These are phyloP conservation scores for Colletotrichum sp. DNA, from an alignment of 2,329 filamentous ascomycete species.

Conservation along the genomic window DNA sequence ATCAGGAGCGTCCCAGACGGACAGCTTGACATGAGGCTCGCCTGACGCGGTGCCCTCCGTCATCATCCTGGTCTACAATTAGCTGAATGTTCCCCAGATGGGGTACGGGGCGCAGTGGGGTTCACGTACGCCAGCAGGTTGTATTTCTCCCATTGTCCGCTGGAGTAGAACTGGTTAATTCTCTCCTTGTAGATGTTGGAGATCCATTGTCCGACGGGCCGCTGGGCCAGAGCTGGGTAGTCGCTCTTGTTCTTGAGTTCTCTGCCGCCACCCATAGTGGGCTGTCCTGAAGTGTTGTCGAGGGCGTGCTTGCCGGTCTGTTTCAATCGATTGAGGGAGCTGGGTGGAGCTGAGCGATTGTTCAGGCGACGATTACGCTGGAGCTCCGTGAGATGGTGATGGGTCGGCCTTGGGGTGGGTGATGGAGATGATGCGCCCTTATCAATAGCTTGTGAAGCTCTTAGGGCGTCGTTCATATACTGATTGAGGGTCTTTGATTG, in stretches of 20 bases:
- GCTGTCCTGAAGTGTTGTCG: not conserved
- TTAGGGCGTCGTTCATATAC: conserved; percentile 9
- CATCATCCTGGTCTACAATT: conserved; percentile 62
- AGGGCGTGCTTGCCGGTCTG: not conserved
- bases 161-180: conserved; percentile 79
- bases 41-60: conserved; percentile 72
- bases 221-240: conserved; percentile 56
- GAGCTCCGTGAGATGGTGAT: conserved; percentile 13
- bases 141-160: conserved; percentile 78
- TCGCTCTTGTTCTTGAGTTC: conserved; percentile 49
- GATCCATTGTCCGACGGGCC: conserved; percentile 78
- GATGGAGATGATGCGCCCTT: not conserved
- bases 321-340: conserved; percentile 12
- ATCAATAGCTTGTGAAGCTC: not conserved
- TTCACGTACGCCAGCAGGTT: conserved; percentile 72
- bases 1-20: conserved; percentile 82
- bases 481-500: conserved; percentile 4
- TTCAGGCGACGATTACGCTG: conserved; percentile 24
- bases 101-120: conserved; percentile 7
- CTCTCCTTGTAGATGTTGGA: conserved; percentile 84
- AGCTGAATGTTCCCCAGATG: conserved; percentile 5
- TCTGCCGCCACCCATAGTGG: conserved; percentile 56
- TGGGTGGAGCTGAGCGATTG: conserved; percentile 40
- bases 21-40: conserved; percentile 80
- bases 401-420: not conserved